These are phyloP conservation scores for Stromatinia cepivora DNA, from an alignment of 2,329 filamentous ascomycete species.

Conservation along the genomic window DNA sequence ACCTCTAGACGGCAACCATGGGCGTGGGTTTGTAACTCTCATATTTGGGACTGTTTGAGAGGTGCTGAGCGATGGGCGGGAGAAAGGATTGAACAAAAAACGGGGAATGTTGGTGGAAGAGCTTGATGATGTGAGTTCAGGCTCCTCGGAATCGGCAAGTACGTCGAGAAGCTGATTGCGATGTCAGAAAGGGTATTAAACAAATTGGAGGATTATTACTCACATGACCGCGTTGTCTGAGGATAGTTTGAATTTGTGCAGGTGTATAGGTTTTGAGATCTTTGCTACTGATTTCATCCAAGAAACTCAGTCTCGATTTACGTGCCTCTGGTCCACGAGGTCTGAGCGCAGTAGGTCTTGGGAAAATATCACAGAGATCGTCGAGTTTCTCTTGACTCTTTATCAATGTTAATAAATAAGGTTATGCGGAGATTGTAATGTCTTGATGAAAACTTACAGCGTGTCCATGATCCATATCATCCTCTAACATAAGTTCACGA, in stretches of 20 bases:
- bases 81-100: conserved; percentile 15
- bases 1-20: conserved; percentile 44
- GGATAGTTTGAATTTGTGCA: conserved; percentile 49
- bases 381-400: conserved; percentile 33
- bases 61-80: conserved; percentile 11
- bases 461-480: conserved; percentile 40
- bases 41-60: conserved; percentile 9
- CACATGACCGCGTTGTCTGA: conserved; percentile 54
- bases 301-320: conserved; percentile 30
- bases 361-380: conserved; percentile 33
- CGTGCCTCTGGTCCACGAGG: conserved; percentile 34
- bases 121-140: background rate
- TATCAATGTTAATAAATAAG: conserved; percentile 32
- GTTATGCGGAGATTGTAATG: conserved; percentile 9
- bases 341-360: conserved; percentile 27
- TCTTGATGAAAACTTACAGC: conserved; percentile 32
- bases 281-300: conserved; percentile 46
- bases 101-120: conserved; percentile 8
- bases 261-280: conserved; percentile 49
- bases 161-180: conserved; percentile 12
- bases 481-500: conserved; percentile 47
- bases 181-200: background rate
- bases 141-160: conserved; percentile 2
- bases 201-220: conserved; percentile 26
- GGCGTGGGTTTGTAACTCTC: conserved; percentile 21